Evolutionary conservation across 257 asterid genomes (phyloP).

Genomic region (Solanum pimpinellifolium): DNA sequence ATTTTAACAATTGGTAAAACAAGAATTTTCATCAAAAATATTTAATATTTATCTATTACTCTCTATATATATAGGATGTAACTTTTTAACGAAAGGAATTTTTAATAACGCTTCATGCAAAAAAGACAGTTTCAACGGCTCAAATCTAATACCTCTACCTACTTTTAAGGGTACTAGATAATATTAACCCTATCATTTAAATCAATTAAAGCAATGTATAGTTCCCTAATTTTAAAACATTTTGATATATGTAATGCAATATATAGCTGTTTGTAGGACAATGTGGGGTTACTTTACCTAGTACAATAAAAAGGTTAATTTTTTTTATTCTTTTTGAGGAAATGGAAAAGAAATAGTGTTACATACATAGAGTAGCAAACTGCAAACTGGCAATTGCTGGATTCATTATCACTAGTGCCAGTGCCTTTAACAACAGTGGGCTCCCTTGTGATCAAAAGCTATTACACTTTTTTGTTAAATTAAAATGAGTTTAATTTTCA

Average conservation of each 20-base stretch:
- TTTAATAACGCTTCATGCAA: background rate
- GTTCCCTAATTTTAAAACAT: background rate
- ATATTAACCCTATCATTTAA: background rate
- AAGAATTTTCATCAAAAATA: background rate
- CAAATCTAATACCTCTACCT: background rate
- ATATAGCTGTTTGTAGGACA: slow-evolving; percentile 21
- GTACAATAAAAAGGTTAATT: slow-evolving; percentile 15
- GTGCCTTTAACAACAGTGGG: slow-evolving; percentile 46
- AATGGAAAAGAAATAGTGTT: slow-evolving; percentile 7
- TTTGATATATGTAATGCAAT: background rate
- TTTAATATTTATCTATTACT: background rate
- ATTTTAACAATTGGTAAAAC: background rate
- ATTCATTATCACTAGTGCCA: slow-evolving; percentile 37
- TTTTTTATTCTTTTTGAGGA: background rate
- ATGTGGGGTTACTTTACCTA: slow-evolving; percentile 19
- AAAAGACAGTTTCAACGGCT: rapidly evolving
- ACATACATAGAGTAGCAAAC: background rate
- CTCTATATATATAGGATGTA: background rate
- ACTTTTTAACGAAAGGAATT: background rate
- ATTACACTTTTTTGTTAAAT: background rate
- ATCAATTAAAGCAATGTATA: background rate
- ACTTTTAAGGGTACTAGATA: background rate
- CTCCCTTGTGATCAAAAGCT: slow-evolving; percentile 32
- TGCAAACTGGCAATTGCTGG: slow-evolving; percentile 83
- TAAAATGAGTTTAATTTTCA: background rate